phyloP scores from a whole-genome alignment of 352 stramenopile genomes.

The Pythium plurisporium region DNA sequence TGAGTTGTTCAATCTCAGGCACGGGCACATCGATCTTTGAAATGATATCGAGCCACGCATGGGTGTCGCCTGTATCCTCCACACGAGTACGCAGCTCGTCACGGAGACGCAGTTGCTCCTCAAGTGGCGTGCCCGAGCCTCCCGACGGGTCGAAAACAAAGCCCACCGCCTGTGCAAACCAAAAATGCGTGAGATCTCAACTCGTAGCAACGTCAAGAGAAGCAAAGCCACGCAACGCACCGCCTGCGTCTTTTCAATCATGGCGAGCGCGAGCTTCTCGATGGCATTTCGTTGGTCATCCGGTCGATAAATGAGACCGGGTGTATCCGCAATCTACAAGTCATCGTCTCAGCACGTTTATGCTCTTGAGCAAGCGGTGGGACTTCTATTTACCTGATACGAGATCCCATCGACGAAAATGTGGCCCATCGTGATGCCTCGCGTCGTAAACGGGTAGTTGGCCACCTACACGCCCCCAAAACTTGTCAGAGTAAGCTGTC shows the following conservation, averaged over 20 bases:
- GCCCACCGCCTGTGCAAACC: constrained; percentile 52
- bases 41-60: constrained; percentile 83
- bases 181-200: not conserved
- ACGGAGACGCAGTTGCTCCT: constrained; percentile 61
- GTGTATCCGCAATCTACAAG: constrained; percentile 85
- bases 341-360: too few species aligned
- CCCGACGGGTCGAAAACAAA: constrained; percentile 84
- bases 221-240: constrained; percentile 13
- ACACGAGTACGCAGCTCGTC: constrained; percentile 66
- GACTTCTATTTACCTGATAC: constrained; percentile 64
- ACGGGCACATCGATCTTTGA: constrained; percentile 77
- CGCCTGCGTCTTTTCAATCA: constrained; percentile 38
- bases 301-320: constrained; percentile 32
- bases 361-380: too few species aligned
- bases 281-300: constrained; percentile 37
- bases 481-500: too few species aligned
- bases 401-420: constrained; percentile 80
- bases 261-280: constrained; percentile 36
- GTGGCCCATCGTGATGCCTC: constrained; percentile 85
- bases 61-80: constrained; percentile 9
- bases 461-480: constrained; percentile 59
- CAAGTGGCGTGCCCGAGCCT: constrained; percentile 51
- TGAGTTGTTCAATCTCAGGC: constrained; percentile 33
- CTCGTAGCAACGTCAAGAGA: not conserved
- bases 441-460: constrained; percentile 87